phyloP scores from a whole-genome alignment of 2,329 filamentous ascomycete species.

The Epichloe aotearoae region DNA sequence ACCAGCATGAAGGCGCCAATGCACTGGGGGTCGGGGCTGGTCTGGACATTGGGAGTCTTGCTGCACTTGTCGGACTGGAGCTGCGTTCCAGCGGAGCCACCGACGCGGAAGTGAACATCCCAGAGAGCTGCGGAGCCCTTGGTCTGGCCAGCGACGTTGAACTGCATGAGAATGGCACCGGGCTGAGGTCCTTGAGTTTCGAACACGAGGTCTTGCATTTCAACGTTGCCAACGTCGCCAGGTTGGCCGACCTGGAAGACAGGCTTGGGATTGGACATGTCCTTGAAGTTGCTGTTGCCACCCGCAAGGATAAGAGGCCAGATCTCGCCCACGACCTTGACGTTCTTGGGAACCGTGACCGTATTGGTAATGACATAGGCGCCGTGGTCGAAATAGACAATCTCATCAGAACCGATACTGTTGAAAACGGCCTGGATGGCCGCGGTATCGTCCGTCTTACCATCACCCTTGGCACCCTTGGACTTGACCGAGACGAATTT shows the following conservation, averaged over 20 bases:
- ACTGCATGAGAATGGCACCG: constrained; percentile 82
- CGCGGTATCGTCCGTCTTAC: constrained; percentile 71
- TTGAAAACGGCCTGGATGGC: constrained; percentile 72
- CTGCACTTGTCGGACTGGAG: constrained; percentile 68
- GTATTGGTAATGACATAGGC: constrained; percentile 59
- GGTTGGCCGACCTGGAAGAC: constrained; percentile 72
- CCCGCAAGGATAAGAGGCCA: constrained; percentile 83
- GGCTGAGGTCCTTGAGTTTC: constrained; percentile 72
- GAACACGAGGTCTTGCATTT: constrained; percentile 81
- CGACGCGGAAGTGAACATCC: constrained; percentile 93
- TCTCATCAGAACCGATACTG: constrained; percentile 45
- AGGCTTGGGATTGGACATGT: constrained; percentile 64
- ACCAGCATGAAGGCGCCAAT: constrained; percentile 60
- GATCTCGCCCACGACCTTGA: constrained; percentile 82
- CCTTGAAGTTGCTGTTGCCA: constrained; percentile 55
- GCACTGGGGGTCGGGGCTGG: constrained; percentile 52
- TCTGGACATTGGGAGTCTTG: constrained; percentile 56
- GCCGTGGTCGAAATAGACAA: constrained; percentile 67
- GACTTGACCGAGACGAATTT: constrained; percentile 75
- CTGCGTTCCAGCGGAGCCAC: constrained; percentile 71
- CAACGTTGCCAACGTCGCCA: constrained; percentile 66
- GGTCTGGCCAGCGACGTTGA: constrained; percentile 61
- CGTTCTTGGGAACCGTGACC: constrained; percentile 59
- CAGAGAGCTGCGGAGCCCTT: constrained; percentile 70
- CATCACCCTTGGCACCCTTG: constrained; percentile 77